Evolutionary conservation across 331 rosid species (phyloP).

Genomic region (Cydonia oblonga): DNA sequence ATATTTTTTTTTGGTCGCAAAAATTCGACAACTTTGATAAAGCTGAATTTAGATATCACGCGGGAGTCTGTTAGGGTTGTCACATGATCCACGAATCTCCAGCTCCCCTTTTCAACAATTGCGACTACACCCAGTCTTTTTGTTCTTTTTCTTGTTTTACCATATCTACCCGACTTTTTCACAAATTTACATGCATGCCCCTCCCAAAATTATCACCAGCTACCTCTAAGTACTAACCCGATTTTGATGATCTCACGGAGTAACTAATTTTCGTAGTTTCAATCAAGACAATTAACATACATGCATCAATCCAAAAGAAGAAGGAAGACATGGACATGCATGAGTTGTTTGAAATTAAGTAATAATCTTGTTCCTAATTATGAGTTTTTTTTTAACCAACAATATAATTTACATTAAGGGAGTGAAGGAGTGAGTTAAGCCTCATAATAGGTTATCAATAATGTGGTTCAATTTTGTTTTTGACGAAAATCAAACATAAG

Average conservation of each 20-base stretch:
- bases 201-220: neutral
- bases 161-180: neutral
- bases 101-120: constrained; percentile 38
- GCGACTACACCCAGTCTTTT: constrained; percentile 10
- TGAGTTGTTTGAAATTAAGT: neutral
- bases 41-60: constrained; percentile 30
- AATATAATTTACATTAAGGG: no score
- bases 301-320: neutral
- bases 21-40: neutral
- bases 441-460: no score
- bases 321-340: neutral
- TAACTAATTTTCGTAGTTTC: neutral
- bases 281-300: neutral
- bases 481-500: no score
- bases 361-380: neutral
- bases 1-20: neutral
- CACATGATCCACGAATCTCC: constrained; percentile 67
- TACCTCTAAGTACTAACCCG: neutral
- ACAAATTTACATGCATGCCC: neutral
- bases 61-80: constrained; percentile 37
- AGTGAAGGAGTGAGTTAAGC: no score
- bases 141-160: neutral
- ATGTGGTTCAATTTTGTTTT: no score
- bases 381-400: no score
- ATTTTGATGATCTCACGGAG: neutral